phyloP scores from a whole-genome alignment of 1,284 basidiomycete species.

The Anthracocystis panici-leucophaei region DNA sequence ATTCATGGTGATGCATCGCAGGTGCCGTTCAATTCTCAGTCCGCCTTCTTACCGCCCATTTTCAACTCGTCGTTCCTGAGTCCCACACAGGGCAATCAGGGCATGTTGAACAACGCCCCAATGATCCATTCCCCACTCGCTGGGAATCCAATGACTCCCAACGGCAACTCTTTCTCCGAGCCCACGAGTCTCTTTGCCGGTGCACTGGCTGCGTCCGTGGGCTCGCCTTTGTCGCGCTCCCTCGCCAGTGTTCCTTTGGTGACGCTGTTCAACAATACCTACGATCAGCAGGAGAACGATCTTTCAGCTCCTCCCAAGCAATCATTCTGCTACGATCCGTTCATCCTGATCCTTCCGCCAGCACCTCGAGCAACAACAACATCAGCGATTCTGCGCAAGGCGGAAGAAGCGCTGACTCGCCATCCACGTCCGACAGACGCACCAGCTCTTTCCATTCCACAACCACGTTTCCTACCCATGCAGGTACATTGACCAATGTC shows the following conservation, averaged over 20 bases:
- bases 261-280: conserved; percentile 42
- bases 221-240: conserved; percentile 7
- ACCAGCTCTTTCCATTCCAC: conserved; percentile 2
- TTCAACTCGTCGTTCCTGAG: conserved; percentile 21
- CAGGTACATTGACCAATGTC: background rate
- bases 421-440: conserved; percentile 1
- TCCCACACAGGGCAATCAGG: background rate
- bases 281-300: conserved; percentile 19
- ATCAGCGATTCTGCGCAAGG: background rate
- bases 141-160: background rate
- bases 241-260: conserved; percentile 34
- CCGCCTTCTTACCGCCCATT: conserved; percentile 16
- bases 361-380: background rate
- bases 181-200: conserved; percentile 5
- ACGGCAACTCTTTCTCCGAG: conserved; percentile 1
- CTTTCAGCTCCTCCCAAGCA: background rate
- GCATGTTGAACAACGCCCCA: conserved; percentile 4
- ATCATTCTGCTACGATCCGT: conserved; percentile 41
- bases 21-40: conserved; percentile 15
- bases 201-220: conserved; percentile 2
- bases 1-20: conserved; percentile 9
- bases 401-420: conserved; percentile 5
- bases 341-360: conserved; percentile 24
- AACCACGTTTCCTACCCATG: background rate
- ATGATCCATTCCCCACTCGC: conserved; percentile 1